A percentile compares a stretch with the other conserved stretches of the same genome.
phyloP scores from a whole-genome alignment of 2,329 filamentous ascomycete genomes.

The Claviceps arundinis region DNA sequence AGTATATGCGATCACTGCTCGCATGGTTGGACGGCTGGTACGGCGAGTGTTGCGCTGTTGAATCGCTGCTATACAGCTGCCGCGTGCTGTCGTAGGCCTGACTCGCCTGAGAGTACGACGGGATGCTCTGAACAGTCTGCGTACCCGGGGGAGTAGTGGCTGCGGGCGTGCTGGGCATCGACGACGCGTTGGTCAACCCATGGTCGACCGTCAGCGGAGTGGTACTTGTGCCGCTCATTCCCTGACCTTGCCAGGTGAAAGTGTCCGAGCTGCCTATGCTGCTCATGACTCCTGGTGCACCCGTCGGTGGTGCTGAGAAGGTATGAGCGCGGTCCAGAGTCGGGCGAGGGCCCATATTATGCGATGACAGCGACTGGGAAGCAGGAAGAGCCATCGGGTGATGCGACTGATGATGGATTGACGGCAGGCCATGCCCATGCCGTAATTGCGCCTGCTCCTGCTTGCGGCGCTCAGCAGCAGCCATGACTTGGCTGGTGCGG shows the following conservation, averaged over 20 bases:
- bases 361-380: constrained; percentile 45
- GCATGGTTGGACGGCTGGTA: constrained; percentile 51
- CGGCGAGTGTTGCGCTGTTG: constrained; percentile 55
- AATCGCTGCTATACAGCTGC: constrained; percentile 63
- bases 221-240: constrained; percentile 46
- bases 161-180: constrained; percentile 81
- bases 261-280: constrained; percentile 61
- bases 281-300: constrained; percentile 72
- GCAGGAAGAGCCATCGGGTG: constrained; percentile 50
- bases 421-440: constrained; percentile 45
- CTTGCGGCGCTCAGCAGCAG: constrained; percentile 67
- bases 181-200: constrained; percentile 60
- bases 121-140: constrained; percentile 58
- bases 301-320: constrained; percentile 87
- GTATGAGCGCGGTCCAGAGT: constrained; percentile 75
- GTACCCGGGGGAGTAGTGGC: constrained; percentile 78
- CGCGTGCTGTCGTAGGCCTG: constrained; percentile 66
- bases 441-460: constrained; percentile 55
- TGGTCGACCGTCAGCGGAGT: constrained; percentile 75
- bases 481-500: constrained; percentile 74
- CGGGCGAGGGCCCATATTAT: constrained; percentile 58
- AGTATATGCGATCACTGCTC: constrained; percentile 52
- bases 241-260: constrained; percentile 62
- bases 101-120: constrained; percentile 54
- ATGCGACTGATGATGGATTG: constrained; percentile 52